Evolutionary conservation across 1,284 basidiomycete species (phyloP).

Genomic region (Leccinum ponderosum): DNA sequence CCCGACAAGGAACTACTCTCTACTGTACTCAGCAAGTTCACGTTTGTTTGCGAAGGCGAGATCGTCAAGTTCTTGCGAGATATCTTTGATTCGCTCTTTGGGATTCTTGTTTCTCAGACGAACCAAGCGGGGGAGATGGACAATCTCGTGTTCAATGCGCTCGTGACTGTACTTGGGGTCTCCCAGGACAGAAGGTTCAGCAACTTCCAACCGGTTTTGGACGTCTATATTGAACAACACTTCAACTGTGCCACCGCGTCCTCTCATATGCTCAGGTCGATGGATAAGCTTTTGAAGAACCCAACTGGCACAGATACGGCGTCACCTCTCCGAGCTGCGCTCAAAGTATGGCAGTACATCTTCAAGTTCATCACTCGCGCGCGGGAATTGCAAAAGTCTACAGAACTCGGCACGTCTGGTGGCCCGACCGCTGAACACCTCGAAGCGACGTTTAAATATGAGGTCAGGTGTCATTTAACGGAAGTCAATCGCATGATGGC

Average conservation of each 20-base stretch:
- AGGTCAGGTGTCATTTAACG: slow-evolving; percentile 72
- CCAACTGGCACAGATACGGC: slow-evolving; percentile 77
- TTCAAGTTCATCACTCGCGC: slow-evolving; percentile 93
- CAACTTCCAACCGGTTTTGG: slow-evolving; percentile 91
- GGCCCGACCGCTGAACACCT: slow-evolving; percentile 84
- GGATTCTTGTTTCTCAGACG: slow-evolving; percentile 75
- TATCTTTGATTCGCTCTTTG: slow-evolving; percentile 94
- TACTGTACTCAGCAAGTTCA: slow-evolving; percentile 81
- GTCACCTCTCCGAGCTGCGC: slow-evolving; percentile 78
- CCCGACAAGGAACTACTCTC: slow-evolving; percentile 68
- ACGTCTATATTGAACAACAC: slow-evolving; percentile 91
- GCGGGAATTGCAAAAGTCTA: slow-evolving; percentile 83
- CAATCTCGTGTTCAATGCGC: slow-evolving; percentile 84
- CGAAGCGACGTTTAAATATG: slow-evolving; percentile 83
- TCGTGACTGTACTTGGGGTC: slow-evolving; percentile 89
- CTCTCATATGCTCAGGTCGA: slow-evolving; percentile 81
- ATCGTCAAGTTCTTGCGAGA: slow-evolving; percentile 94
- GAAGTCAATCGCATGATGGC: slow-evolving; percentile 92
- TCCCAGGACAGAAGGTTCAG: slow-evolving; percentile 94
- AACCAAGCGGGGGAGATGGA: slow-evolving; percentile 85
- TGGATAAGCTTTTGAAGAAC: slow-evolving; percentile 80
- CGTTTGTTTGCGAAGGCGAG: slow-evolving; percentile 90
- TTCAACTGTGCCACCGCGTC: slow-evolving; percentile 81
- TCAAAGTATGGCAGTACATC: slow-evolving; percentile 97
- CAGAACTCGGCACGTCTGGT: slow-evolving; percentile 75